Evolutionary conservation across 1,139 yeast species (phyloP), one percentile per base, ranked within the genome.

Genomic region (Blastobotrys elegans): DNA sequence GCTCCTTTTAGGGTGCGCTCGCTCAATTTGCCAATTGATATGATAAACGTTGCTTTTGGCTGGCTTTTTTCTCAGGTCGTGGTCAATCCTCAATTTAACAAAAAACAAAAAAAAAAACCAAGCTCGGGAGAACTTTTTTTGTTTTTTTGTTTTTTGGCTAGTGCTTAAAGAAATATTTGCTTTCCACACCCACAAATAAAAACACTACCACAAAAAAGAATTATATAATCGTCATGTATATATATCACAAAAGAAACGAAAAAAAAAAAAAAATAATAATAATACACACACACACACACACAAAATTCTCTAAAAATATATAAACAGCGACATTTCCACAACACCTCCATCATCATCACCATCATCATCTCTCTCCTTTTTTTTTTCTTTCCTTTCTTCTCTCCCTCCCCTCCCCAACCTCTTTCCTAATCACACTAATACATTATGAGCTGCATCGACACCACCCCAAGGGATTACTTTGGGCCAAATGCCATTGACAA

Each of bases 391-490:
- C 18, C 17, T 16, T 36, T 8, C 8, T 17, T 3, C 40, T 21
- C 4, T 13, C n/a, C 29, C n/a, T 5, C 20, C 14, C 3, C 16
- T 11, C 29, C 3, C 40, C 29, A n/a, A 16, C 37, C 37, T 29
- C 4, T 21, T 18, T 33, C 16, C 21, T 24, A 24, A 22, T 10
- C 27, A n/a, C n/a, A n/a, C n/a, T n/a, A n/a, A n/a, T 13, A n/a
- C 24, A 27, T 33, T 8, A 41, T 41, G 44, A 21, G 38, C n/a
- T 32, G 38, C 26, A 21, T 32, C 10, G 39, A 41, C 10, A 17
- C 31, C 16, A 41, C 44, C 21, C 44, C 44, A 13, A 34, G 38
- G 22, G 44, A 41, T 24, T 41, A 41, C 39, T 41, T 41, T 33
- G 39, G 44, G 16, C 38, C 44, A 14, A 33, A 18, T n/a, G 32